phyloP scores from a whole-genome alignment of 2,329 filamentous ascomycete species.

The Aspergillus sp. region DNA sequence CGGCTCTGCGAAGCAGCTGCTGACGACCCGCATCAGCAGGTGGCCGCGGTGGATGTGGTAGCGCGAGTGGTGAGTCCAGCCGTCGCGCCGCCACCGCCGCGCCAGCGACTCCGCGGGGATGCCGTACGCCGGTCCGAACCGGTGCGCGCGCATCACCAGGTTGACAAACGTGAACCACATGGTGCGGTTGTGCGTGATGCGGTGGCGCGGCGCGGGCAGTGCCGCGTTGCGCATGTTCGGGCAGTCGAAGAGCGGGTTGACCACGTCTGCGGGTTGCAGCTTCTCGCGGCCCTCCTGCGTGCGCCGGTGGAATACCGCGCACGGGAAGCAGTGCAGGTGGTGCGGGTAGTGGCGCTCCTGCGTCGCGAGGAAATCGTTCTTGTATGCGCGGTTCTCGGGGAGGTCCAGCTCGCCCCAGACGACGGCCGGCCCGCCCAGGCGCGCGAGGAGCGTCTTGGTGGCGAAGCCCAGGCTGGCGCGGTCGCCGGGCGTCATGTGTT shows the following conservation, averaged over 20 bases:
- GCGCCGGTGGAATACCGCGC: conserved; percentile 55
- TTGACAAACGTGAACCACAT: conserved; percentile 61
- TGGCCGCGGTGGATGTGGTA: conserved; percentile 55
- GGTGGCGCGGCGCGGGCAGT: conserved; percentile 48
- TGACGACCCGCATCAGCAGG: conserved; percentile 59
- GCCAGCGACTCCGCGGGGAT: conserved; percentile 47
- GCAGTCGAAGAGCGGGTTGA: conserved; percentile 59
- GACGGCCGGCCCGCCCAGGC: conserved; percentile 41
- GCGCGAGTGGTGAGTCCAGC: conserved; percentile 57
- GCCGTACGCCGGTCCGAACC: conserved; percentile 50
- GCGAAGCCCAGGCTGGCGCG: conserved; percentile 51
- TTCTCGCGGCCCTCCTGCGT: conserved; percentile 54
- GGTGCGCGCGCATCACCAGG: conserved; percentile 51
- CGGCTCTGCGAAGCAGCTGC: conserved; percentile 52
- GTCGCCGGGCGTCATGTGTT: conserved; percentile 46
- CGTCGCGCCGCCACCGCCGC: conserved; percentile 55
- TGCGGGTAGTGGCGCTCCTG: conserved; percentile 54
- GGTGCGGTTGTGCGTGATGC: conserved; percentile 55
- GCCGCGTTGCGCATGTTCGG: conserved; percentile 52
- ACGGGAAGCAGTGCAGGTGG: conserved; percentile 61
- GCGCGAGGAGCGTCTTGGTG: conserved; percentile 46
- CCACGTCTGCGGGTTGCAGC: conserved; percentile 52
- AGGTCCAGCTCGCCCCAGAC: conserved; percentile 41
- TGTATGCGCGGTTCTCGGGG: conserved; percentile 46
- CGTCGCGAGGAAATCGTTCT: conserved; percentile 50